phyloP scores from a whole-genome alignment of 148 eudicot species.

The Camellia sinensis region DNA sequence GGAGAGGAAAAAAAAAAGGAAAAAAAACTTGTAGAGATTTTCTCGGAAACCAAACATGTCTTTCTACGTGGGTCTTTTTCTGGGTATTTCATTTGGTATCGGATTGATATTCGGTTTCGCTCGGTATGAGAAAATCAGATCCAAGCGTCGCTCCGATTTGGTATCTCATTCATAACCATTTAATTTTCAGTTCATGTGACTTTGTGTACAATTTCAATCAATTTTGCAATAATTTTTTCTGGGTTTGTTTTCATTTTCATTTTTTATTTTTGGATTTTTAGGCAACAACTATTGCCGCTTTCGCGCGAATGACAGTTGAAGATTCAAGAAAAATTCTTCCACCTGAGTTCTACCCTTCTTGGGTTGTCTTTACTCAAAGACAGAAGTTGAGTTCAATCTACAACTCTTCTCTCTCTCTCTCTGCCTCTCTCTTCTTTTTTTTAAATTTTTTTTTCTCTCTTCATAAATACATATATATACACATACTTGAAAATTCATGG shows the following conservation, averaged over 20 bases:
- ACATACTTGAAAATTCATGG: too few relatives aligned
- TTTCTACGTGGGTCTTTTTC: conserved; percentile 41
- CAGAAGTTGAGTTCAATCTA: conserved; percentile 55
- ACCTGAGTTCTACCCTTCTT: conserved; percentile 58
- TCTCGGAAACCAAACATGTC: conserved; percentile 37
- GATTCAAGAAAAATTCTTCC: conserved; percentile 73
- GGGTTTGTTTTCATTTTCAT: too few relatives aligned
- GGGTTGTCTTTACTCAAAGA: conserved; percentile 73
- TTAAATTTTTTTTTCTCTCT: too few relatives aligned
- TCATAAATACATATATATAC: too few relatives aligned
- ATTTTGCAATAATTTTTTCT: too few relatives aligned
- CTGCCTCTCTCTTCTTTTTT: too few relatives aligned
- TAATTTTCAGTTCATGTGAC: not conserved
- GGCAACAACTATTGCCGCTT: conserved; percentile 67
- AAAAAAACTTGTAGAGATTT: not conserved
- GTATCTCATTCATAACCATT: too few relatives aligned
- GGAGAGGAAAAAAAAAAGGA: too few relatives aligned
- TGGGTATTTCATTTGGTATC: conserved; percentile 57
- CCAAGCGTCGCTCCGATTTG: conserved; percentile 24
- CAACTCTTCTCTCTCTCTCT: too few relatives aligned
- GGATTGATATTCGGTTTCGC: conserved; percentile 54
- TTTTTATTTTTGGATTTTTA: conserved; percentile 10
- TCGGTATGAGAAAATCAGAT: conserved; percentile 42
- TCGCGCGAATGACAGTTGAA: conserved; percentile 60
- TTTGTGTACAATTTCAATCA: not conserved